Evolutionary conservation across 108 stramenopile species (phyloP), one percentile per base, ranked within the genome.

Genomic region (Nitzschia sp.): DNA sequence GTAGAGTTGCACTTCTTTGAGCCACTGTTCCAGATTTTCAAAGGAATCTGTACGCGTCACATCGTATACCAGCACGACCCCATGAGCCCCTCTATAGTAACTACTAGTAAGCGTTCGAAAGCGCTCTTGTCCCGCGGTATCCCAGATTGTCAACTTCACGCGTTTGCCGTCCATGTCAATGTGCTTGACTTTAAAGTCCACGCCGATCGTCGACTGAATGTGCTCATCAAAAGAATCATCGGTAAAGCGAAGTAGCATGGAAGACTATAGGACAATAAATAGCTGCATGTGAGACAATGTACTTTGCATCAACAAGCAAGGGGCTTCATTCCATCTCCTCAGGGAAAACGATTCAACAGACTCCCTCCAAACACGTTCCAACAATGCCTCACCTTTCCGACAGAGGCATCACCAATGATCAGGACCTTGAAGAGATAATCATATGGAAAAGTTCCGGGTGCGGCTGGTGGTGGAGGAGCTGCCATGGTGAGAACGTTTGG

Each of bases 1-100:
- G 30, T 98, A 99, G 64, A 93, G 64, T 58, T 98, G 94, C 5
- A 98, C 96, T 80, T 99, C 99, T 56, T 98, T 95, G 25, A 98
- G 76, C 99, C 99, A 99, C 68, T 95, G 92, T 34, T 88, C 85
- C 57, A 99, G 81, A 84, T 97, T 96, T 56, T 98, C 98, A 78
- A 98, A 98, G 13, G 95, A 96, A 57, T 98, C 99, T n/a, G 88
- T 91, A 25, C 97, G 91, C 17, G 97, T 96, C 19, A 98, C 97
- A 70, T 99, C 99, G 70, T 98, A 99, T 8, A 97, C 96, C 72
- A 99, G 90, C 18, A 98, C 91, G 46, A 99, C 97, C n/a, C 98
- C 98, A 68, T 99, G 99, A 1, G 99, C 99, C 13, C 99, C 99
- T 17, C 98, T 88, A 75, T 99, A 99, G 71, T 98, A 99, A 18